These are phyloP conservation scores for Dictyostelium intermedium DNA, from an alignment of 78 protist genomes.

Conservation along the genomic window DNA sequence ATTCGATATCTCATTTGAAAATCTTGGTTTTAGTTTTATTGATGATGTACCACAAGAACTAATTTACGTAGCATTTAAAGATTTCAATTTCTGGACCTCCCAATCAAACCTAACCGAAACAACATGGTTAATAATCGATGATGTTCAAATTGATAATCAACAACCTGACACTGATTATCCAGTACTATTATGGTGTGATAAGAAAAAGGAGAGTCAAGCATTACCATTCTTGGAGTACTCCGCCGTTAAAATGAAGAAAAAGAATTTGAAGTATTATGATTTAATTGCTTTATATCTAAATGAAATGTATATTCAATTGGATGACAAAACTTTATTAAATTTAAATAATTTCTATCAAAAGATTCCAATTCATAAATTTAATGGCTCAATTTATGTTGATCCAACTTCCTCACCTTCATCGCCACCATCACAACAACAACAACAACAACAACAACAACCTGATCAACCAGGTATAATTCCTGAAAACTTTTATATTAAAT, in stretches of 20 bases:
- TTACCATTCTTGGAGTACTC: slow-evolving; percentile 72
- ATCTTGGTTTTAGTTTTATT: slow-evolving; percentile 38
- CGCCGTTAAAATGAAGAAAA: slow-evolving; percentile 46
- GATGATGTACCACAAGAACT: slow-evolving; percentile 70
- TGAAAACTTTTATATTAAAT: slow-evolving; percentile 64
- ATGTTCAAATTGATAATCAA: slow-evolving; percentile 78
- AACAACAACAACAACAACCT: background rate
- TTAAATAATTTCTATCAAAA: slow-evolving; percentile 63
- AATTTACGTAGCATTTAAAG: slow-evolving; percentile 25
- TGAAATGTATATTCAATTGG: slow-evolving; percentile 64
- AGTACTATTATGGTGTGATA: slow-evolving; percentile 70
- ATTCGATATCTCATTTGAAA: slow-evolving; percentile 44
- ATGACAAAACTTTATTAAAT: slow-evolving; percentile 38
- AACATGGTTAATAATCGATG: slow-evolving; percentile 38
- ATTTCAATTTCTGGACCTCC: slow-evolving; percentile 17
- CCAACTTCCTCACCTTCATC: background rate
- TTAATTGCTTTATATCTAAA: slow-evolving; percentile 67
- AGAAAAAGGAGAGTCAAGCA: slow-evolving; percentile 33
- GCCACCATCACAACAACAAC: background rate
- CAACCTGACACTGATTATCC: slow-evolving; percentile 68
- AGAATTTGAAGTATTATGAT: slow-evolving; percentile 67
- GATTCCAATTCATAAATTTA: slow-evolving; percentile 61
- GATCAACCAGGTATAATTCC: background rate
- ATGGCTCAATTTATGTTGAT: background rate
- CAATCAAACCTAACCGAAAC: slow-evolving; percentile 66